Evolutionary conservation across 2,329 filamentous ascomycete species (phyloP).

Genomic region (Trichoderma harzianum): DNA sequence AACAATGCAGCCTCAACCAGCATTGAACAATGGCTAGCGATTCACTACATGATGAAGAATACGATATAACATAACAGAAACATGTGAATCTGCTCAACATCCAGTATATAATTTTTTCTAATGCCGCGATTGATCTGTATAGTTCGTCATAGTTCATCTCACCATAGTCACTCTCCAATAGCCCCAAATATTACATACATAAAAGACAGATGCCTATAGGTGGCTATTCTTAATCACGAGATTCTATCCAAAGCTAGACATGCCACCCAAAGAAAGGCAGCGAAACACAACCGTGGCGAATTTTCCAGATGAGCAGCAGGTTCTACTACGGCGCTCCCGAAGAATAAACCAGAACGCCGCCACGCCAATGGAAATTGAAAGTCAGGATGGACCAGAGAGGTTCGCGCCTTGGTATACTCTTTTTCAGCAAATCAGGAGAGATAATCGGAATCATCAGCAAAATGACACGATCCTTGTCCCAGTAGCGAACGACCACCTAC

Average conservation of each 20-base stretch:
- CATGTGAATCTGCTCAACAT: not conserved
- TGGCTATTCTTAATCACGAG: not conserved
- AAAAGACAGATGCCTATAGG: not conserved
- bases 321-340: not conserved
- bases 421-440: not conserved
- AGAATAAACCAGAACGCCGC: not conserved
- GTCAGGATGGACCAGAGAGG: slow-evolving; percentile 1
- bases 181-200: not conserved
- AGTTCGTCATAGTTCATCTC: not conserved
- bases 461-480: not conserved
- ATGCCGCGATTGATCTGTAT: not conserved
- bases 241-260: not conserved
- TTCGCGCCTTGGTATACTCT: slow-evolving; percentile 9
- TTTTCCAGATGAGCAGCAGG: not conserved
- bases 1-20: not conserved
- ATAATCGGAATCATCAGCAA: not conserved
- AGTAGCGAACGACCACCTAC: not conserved
- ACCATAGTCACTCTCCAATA: not conserved
- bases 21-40: not conserved
- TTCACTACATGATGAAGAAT: not conserved
- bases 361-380: not conserved
- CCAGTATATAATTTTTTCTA: not conserved
- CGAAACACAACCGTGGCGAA: not conserved
- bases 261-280: not conserved
- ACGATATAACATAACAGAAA: not conserved